Base-by-base conservation (phyloP, 164 flowering plant species). In the Santalum album region DNA sequence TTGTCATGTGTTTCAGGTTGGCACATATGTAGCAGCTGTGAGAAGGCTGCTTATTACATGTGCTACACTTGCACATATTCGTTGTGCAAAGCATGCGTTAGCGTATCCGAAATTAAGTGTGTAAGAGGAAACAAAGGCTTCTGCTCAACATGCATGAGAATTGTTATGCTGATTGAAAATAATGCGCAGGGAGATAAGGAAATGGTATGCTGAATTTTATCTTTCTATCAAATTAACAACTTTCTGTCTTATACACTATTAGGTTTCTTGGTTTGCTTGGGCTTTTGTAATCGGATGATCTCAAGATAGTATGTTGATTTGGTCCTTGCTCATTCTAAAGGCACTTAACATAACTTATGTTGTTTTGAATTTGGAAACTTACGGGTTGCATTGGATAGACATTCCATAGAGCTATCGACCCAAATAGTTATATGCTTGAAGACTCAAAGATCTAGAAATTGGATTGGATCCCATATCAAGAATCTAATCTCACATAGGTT, bases 51-150 rank as follows among this genome's bases (percentile, higher is more conserved):
- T 5, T 15, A 20, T 46, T 46, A n/a, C 23, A 46, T 23, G 50
- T 46, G 50, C 25, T 46, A 46, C 50, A 46, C 50, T 0, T 46
- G 50, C 14, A 46, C 50, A 46, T 46, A 46, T 46, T 46, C 50
- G n/a, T 46, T 46, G 50, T 46, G 50, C 50, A 46, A 46, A 46
- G 25, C 18, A 11, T 46, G 50, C 23, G 16, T 46, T 46, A 46
- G 16, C 3, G 50, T n/a, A 20, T 7, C 50, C 12, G 50, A 46
- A 46, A 6, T 46, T 4, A n/a, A n/a, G 50, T 46, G 50, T 46
- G 50, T 46, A 20, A 46, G 50, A 15, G 50, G 23, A 9, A 46
- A 10, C 50, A 46, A 20, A 23, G 50, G 50, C 12, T 46, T 46
- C 18, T 46, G 50, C 25, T 0, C 50, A 12, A 46, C 50, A 46